Conservation (phyloP, 305 asterid species). For the Fraxinus xanthoxyloides region DNA sequence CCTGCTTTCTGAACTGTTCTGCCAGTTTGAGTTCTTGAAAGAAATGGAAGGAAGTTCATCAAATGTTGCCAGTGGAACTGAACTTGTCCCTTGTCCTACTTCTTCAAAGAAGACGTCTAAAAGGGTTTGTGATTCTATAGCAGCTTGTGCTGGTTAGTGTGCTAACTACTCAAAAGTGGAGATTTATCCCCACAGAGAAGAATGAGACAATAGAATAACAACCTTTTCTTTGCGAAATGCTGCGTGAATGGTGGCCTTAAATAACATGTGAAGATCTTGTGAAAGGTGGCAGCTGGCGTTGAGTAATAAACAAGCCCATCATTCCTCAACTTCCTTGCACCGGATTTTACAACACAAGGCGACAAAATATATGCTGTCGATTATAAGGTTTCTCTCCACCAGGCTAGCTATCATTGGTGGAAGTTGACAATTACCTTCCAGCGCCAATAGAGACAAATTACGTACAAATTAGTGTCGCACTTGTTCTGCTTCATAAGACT, state of each 20-base stretch:
- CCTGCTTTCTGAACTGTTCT: not conserved
- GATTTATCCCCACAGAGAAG: conserved; percentile 64
- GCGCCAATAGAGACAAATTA: conserved; percentile 65
- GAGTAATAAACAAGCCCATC: conserved; percentile 84
- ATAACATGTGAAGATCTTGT: conserved; percentile 62
- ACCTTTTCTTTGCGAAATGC: conserved; percentile 45
- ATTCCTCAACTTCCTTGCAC: conserved; percentile 80
- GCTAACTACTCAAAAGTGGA: conserved; percentile 76
- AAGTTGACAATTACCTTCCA: conserved; percentile 66
- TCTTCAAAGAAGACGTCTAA: not conserved
- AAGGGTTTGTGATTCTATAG: conserved; percentile 11
- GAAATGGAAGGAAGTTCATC: not conserved
- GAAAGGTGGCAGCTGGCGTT: conserved; percentile 72
- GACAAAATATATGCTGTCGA: conserved; percentile 80
- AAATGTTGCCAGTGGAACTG: not conserved
- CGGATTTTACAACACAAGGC: conserved; percentile 60
- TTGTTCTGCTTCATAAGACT: not conserved
- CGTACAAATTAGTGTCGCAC: conserved; percentile 52
- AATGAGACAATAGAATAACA: conserved; percentile 47
- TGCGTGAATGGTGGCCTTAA: conserved; percentile 67
- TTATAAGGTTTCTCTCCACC: conserved; percentile 49
- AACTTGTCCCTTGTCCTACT: not conserved
- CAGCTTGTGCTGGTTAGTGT: conserved; percentile 72
- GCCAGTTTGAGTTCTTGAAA: not conserved
- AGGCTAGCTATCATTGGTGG: conserved; percentile 61